Conservation (phyloP, 2,329 filamentous ascomycete species). For the Aspergillus sp. region DNA sequence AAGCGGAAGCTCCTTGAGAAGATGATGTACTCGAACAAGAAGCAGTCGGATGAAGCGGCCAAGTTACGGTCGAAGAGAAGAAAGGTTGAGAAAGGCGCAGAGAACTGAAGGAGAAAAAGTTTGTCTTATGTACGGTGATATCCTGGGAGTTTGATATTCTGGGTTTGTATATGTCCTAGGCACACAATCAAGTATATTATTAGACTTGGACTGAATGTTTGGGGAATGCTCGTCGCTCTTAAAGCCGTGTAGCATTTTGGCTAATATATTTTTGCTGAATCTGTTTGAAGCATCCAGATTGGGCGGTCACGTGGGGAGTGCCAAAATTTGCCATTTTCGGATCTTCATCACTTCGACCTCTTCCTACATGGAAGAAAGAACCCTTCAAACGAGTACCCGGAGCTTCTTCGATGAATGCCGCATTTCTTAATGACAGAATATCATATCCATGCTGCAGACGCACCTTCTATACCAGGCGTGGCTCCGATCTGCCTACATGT, state of each 20-base stretch:
- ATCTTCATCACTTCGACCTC: not conserved
- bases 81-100: constrained; percentile 60
- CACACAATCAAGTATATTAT: too few relatives aligned
- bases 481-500: not conserved
- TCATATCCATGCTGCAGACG: not conserved
- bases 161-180: constrained; percentile 7
- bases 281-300: too few relatives aligned
- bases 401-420: not conserved
- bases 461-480: not conserved
- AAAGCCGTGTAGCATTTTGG: too few relatives aligned
- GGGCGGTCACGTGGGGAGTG: not conserved
- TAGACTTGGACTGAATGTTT: too few relatives aligned
- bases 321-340: not conserved
- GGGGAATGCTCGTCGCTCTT: too few relatives aligned
- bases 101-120: constrained; percentile 20
- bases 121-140: constrained; percentile 15
- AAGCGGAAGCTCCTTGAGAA: constrained; percentile 97
- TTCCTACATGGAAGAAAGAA: too few relatives aligned
- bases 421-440: not conserved
- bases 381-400: too few relatives aligned
- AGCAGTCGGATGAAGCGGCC: constrained; percentile 83
- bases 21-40: constrained; percentile 92
- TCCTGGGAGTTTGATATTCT: constrained; percentile 13
- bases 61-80: constrained; percentile 81
- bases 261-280: too few relatives aligned